phyloP scores from a whole-genome alignment of 352 stramenopile species.

The Aphanomyces invadans region DNA sequence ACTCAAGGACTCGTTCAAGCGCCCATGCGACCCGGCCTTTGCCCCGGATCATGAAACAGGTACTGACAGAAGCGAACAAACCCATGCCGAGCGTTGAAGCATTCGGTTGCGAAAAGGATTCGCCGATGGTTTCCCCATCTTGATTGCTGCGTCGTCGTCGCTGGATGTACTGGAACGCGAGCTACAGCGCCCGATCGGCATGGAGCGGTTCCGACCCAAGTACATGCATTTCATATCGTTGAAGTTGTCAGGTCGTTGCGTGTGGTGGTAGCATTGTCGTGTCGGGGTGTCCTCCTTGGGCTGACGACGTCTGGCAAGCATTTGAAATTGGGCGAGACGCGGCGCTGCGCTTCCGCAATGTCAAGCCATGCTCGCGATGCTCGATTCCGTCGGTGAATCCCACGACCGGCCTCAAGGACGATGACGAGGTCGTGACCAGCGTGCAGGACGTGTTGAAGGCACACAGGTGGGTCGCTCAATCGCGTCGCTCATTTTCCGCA shows the following conservation, averaged over 20 bases:
- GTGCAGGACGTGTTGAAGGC: conserved; percentile 30
- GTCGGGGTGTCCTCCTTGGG: conserved; percentile 49
- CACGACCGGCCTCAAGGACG: conserved; percentile 42
- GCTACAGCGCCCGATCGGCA: conserved; percentile 47
- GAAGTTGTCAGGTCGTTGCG: no score
- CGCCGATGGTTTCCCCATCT: conserved; percentile 68
- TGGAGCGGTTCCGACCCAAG: conserved; percentile 82
- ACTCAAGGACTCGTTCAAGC: conserved; percentile 50
- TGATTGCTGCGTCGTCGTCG: conserved; percentile 52
- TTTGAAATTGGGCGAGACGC: conserved; percentile 36
- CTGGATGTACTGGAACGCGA: conserved; percentile 50
- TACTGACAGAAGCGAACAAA: conserved; percentile 26
- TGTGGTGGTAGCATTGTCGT: conserved; percentile 52
- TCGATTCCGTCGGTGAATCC: conserved; percentile 71
- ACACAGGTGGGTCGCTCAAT: not conserved
- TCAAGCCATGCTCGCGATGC: conserved; percentile 67
- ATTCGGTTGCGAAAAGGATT: no score
- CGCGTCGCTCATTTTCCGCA: no score
- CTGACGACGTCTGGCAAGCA: conserved; percentile 66
- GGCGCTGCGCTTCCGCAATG: conserved; percentile 51
- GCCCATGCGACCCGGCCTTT: conserved; percentile 48
- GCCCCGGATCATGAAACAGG: conserved; percentile 46
- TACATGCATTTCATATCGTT: conserved; percentile 26
- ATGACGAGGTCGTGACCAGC: conserved; percentile 40
- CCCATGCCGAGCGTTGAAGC: no score